Base-by-base conservation (phyloP, 2,329 filamentous ascomycete species). In the Pochonia chlamydosporia region DNA sequence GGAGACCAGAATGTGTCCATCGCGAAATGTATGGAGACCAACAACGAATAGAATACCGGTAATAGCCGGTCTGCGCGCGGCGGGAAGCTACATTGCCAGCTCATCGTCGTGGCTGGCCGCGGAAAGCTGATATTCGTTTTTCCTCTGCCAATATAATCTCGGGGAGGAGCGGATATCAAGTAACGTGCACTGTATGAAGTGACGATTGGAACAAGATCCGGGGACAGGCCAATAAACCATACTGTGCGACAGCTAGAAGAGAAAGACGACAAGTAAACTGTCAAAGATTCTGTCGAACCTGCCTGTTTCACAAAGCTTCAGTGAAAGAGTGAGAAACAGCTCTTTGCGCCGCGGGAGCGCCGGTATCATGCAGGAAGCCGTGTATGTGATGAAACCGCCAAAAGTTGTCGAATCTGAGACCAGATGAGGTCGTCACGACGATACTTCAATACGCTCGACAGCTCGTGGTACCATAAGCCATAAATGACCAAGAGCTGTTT, bases 21-120 rank as follows among this genome's bases (percentile, higher is more conserved):
- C 23, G 11, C 7, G 18, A 5, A 39, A 23, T 24, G 8, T 23
- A 20, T 6, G 28, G 23, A 16, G 26, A 14, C 18, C 30, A 33
- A 21, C 26, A 41, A 36, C 21, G 21, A 39, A 11, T 46, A 9
- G 26, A 20, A 14, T 33, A 20, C n/a, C 13, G n/a, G 35, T 30
- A 26, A 11, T 14, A 16, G 6, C 24, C 11, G 14, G 45, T n/a
- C 8, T 25, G 25, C 14, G 18, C 35, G n/a, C 45, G n/a, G n/a
- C n/a, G 39, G 45, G 23, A 42, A 43, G 39, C 41, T 37, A 42
- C 45, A 47, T 47, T 37, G 39, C 45, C 39, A 43, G 28, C 45
- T 42, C 45, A 47, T 26, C 39, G 8, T 47, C 37, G 39, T 47
- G 18, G 30, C 21, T 47, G 39, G 37, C 21, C 14, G 25, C 20